Conservation (phyloP, 768 basidiomycete species). For the Mycena rebaudengoi region DNA sequence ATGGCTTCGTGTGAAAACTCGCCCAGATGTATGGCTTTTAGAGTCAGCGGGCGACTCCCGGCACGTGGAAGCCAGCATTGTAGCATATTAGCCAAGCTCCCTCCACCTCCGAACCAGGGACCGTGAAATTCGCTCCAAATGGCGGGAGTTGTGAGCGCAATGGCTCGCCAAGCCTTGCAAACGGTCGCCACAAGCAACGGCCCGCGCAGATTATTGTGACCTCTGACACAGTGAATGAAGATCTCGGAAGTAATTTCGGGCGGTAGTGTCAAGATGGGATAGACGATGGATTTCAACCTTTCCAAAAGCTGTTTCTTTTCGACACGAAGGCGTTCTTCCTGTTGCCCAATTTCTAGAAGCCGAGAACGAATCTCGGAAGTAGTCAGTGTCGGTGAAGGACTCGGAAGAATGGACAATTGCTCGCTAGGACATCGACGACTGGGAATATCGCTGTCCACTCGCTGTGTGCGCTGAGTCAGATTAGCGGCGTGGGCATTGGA, state of each 20-base stretch:
- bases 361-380: no score
- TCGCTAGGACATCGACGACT: no score
- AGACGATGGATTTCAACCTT: neutral
- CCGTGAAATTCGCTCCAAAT: neutral
- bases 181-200: neutral
- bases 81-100: neutral
- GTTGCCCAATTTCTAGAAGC: no score
- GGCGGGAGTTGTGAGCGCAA: neutral
- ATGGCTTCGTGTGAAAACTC: neutral
- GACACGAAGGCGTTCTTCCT: no score
- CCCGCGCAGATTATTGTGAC: neutral
- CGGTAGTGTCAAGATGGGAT: neutral
- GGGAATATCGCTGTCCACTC: no score
- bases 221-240: neutral
- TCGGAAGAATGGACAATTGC: no score
- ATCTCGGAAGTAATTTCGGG: constrained; percentile 1
- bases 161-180: neutral
- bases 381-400: no score
- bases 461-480: no score
- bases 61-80: neutral
- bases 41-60: neutral
- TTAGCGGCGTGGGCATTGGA: no score
- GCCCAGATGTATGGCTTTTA: neutral
- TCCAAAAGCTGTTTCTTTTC: neutral
- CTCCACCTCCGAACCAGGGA: neutral